Evolutionary conservation across 805 yeast genomes (phyloP), one percentile per base, ranked within the genome.

Genomic region (Wickerhamiella azymoides): DNA sequence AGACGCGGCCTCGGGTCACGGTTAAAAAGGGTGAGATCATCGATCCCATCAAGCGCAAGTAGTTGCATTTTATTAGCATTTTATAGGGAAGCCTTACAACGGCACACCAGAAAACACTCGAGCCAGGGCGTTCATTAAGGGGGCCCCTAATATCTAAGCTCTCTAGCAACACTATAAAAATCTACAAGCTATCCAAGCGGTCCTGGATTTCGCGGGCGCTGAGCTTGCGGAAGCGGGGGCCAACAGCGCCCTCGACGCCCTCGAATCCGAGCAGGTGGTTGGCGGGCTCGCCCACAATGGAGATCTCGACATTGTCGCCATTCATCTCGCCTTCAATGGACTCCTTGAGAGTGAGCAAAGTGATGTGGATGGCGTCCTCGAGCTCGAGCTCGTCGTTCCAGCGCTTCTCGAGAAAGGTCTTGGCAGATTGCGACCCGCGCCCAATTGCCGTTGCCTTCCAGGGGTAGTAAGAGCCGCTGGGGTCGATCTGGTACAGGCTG

Each of bases 391-490:
- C 95, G 53, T 86, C 94, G 61, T 88, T 89, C 96, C 97, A 92
- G 67, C 99, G 79, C 68, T 92, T 92, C 64, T 92, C 99, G 60
- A 92, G 68, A 57, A 92, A 92, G 1, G 97, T 89, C 70, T 93
- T 92, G 30, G 97, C 98, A n/a, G 94, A 84, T 38, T 78, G 77
- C 3, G 96, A 79, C 21, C 96, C 94, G 61, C 86, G 88, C 52
- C 99, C 99, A 57, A 92, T 92, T 19, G 98, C 97, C 3, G 98
- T 89, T 33, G 98, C 98, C 66, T 89, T 92, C 99, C 99, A 92
- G 9, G 99, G 97, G 73, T 84, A 92, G 63, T 81, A 92, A 36
- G 96, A 79, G 9, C 99, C 99, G 3, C 94, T 82, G 4, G 99
- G 99, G 67, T 92, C 99, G 40, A 92, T 94, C 66, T 92, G 99